Conservation (phyloP, 2,329 filamentous ascomycete genomes). For the Penicillium capsulatum region DNA sequence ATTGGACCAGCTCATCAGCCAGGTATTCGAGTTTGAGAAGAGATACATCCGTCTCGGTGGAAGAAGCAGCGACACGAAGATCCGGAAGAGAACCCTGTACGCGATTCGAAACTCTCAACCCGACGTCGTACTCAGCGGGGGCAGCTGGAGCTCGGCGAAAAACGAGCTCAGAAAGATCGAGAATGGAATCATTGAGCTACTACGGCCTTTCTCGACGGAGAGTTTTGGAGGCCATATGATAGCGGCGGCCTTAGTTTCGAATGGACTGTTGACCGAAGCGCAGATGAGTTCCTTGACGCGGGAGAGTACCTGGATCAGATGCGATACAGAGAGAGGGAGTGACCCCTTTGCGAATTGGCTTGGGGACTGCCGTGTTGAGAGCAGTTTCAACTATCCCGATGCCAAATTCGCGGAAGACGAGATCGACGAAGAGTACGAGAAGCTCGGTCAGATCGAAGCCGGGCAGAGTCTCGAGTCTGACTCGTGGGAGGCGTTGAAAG, state of each 20-base stretch:
- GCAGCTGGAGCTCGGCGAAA: slow-evolving; percentile 38
- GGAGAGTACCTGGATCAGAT: neutral
- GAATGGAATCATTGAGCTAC: slow-evolving; percentile 38
- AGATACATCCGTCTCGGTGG: slow-evolving; percentile 66
- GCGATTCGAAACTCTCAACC: slow-evolving; percentile 49
- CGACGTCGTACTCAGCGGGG: slow-evolving; percentile 37
- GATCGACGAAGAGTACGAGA: slow-evolving; percentile 57
- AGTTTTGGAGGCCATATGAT: slow-evolving; percentile 47
- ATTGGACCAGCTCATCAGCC: slow-evolving; percentile 71
- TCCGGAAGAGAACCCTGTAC: slow-evolving; percentile 64
- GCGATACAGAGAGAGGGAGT: slow-evolving; percentile 14
- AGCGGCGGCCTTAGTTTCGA: slow-evolving; percentile 50
- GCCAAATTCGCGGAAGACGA: slow-evolving; percentile 57
- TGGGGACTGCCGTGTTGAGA: slow-evolving; percentile 46
- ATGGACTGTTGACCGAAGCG: slow-evolving; percentile 56
- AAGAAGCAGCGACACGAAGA: slow-evolving; percentile 61
- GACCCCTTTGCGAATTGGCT: slow-evolving; percentile 55
- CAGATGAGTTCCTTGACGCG: slow-evolving; percentile 59
- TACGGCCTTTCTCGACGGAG: slow-evolving; percentile 41
- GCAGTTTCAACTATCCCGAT: slow-evolving; percentile 41
- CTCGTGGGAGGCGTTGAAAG: slow-evolving; percentile 51
- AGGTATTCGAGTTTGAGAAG: slow-evolving; percentile 58
- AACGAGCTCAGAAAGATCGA: slow-evolving; percentile 44
- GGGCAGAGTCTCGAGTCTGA: slow-evolving; percentile 53
- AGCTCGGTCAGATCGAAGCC: slow-evolving; percentile 58